These are phyloP conservation scores for Cicer yamashitae DNA, from an alignment of 306 rosid species.

Conservation along the genomic window DNA sequence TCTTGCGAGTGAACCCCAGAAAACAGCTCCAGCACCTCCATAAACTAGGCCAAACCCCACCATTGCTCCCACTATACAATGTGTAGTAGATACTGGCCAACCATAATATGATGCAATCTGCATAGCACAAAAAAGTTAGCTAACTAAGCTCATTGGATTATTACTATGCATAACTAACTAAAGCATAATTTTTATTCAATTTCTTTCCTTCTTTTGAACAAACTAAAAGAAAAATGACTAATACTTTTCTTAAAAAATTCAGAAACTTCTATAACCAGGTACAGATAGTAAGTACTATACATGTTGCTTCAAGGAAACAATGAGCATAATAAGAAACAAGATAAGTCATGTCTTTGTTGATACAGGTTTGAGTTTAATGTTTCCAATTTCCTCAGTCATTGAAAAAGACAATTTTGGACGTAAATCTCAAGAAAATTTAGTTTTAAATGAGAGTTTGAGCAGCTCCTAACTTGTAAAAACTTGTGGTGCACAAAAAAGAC, in stretches of 20 bases:
- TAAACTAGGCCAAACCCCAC: slow-evolving; percentile 91
- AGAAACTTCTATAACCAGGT: neutral
- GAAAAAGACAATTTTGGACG: neutral
- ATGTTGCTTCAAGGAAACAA: slow-evolving; percentile 9
- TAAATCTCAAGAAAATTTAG: neutral
- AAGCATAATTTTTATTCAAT: slow-evolving; percentile 1
- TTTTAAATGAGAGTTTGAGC: too few relatives aligned
- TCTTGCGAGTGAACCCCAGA: slow-evolving; percentile 94
- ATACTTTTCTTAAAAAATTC: neutral
- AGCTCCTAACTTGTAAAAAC: neutral
- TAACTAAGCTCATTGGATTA: slow-evolving; percentile 25
- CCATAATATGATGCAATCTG: slow-evolving; percentile 91
- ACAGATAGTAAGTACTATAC: neutral
- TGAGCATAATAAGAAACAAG: neutral
- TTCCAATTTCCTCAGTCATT: neutral
- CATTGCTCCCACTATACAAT: slow-evolving; percentile 98
- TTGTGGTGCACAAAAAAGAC: neutral
- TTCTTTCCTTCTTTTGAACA: neutral
- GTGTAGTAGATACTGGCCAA: slow-evolving; percentile 98
- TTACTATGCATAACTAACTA: slow-evolving; percentile 16
- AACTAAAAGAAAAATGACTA: neutral
- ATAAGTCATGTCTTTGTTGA: neutral
- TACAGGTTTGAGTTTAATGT: neutral
- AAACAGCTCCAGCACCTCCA: slow-evolving; percentile 92
- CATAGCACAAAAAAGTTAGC: slow-evolving; percentile 42